phyloP scores from a whole-genome alignment of 129 eudicot genomes.

The Glebionis coronaria region DNA sequence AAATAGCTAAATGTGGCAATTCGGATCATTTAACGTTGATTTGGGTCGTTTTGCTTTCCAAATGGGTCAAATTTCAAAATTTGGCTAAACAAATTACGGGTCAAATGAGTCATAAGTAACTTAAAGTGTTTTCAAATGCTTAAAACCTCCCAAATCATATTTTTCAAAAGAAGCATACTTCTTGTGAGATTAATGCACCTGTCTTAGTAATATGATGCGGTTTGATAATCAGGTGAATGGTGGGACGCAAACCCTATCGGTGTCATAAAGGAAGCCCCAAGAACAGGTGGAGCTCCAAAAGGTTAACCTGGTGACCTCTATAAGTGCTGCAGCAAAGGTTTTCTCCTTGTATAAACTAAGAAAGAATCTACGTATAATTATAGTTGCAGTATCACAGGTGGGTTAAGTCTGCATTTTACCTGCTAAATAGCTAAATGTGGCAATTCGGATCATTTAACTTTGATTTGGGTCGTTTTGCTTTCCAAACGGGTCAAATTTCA shows the following conservation, averaged over 20 bases:
- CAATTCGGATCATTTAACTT: too few relatives aligned
- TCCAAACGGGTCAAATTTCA: too few relatives aligned
- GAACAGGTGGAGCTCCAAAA: conserved; percentile 86
- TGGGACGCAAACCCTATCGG: conserved; percentile 80
- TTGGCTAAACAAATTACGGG: background rate
- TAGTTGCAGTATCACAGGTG: too few relatives aligned
- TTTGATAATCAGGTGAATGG: conserved; percentile 80
- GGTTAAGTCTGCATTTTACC: too few relatives aligned
- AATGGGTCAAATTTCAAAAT: background rate
- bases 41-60: background rate
- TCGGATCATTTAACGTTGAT: background rate
- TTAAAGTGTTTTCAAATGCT: background rate
- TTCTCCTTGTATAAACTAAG: conserved; percentile 9
- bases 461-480: too few relatives aligned
- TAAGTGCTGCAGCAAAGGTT: conserved; percentile 82
- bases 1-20: too few relatives aligned
- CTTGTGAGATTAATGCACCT: conserved; percentile 2
- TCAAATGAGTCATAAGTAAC: background rate
- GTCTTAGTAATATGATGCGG: conserved; percentile 3
- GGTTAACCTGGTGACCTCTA: conserved; percentile 96
- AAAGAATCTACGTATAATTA: background rate
- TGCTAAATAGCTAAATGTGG: too few relatives aligned
- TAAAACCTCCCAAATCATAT: background rate
- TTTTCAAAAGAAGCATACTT: background rate
- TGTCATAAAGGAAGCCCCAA: conserved; percentile 68